These are phyloP conservation scores for Fusarium abutilonis DNA, from an alignment of 2,329 filamentous ascomycete genomes.

Conservation along the genomic window DNA sequence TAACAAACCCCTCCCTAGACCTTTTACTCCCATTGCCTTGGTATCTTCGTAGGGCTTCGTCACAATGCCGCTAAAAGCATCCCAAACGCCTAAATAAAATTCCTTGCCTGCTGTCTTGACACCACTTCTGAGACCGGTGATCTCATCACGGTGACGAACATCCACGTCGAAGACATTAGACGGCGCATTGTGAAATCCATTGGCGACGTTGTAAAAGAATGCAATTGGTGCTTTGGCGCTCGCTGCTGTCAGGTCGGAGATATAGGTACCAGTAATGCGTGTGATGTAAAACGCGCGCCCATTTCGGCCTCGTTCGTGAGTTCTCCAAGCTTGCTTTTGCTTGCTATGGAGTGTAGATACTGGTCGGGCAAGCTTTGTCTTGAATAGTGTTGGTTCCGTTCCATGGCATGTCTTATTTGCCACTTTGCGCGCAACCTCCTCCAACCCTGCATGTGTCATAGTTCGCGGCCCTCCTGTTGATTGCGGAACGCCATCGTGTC, in stretches of 20 bases:
- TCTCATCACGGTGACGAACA: conserved; percentile 70
- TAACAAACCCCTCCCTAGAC: conserved; percentile 68
- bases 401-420: conserved; percentile 55
- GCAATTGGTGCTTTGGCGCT: conserved; percentile 73
- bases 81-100: conserved; percentile 71
- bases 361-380: conserved; percentile 11
- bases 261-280: conserved; percentile 62
- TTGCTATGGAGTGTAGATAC: conserved; percentile 37
- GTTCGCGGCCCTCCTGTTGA: not conserved
- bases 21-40: conserved; percentile 68
- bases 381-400: conserved; percentile 56
- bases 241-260: conserved; percentile 68
- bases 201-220: conserved; percentile 73
- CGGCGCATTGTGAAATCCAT: conserved; percentile 78
- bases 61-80: conserved; percentile 73
- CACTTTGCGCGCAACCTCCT: conserved; percentile 45
- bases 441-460: conserved; percentile 45
- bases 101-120: conserved; percentile 73
- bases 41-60: conserved; percentile 71
- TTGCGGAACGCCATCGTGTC: not conserved
- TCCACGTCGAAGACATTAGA: conserved; percentile 69
- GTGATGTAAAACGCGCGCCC: conserved; percentile 44
- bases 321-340: conserved; percentile 41
- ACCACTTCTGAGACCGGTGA: conserved; percentile 70
- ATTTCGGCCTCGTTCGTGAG: conserved; percentile 42